Conservation (phyloP, 2,329 filamentous ascomycete species). For the Colletotrichum orchidophilum region DNA sequence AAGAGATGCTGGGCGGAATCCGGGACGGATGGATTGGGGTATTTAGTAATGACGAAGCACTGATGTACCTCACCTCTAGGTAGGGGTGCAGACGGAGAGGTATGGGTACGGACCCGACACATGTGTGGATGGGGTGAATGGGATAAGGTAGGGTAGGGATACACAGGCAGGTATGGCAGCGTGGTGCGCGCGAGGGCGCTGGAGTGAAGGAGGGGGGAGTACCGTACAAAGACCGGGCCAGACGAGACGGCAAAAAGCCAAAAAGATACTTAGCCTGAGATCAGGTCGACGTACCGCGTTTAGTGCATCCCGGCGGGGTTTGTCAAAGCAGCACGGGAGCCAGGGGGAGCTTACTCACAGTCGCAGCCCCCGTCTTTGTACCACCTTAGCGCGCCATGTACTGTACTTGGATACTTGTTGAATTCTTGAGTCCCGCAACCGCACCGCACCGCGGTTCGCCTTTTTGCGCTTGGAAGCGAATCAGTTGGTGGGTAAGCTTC, state of each 20-base stretch:
- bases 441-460: constrained; percentile 19
- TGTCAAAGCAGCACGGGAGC: constrained; percentile 17
- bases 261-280: constrained; percentile 24
- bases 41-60: constrained; percentile 36
- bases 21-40: constrained; percentile 35
- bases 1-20: constrained; percentile 26
- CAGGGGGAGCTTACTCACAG: constrained; percentile 31
- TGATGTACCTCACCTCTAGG: constrained; percentile 24
- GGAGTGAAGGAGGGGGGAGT: not conserved
- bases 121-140: constrained; percentile 14
- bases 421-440: constrained; percentile 17
- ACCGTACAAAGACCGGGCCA: constrained; percentile 5
- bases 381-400: constrained; percentile 9
- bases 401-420: constrained; percentile 24
- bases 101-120: constrained; percentile 19
- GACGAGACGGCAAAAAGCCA: not conserved
- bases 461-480: constrained; percentile 27
- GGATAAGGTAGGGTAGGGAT: not conserved
- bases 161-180: not conserved
- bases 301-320: constrained; percentile 9
- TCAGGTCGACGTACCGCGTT: constrained; percentile 2
- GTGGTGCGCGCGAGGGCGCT: not conserved
- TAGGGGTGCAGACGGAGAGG: constrained; percentile 28
- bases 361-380: not conserved
- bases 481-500: constrained; percentile 30